A percentile compares a stretch with the other conserved stretches of the same genome.
These are phyloP conservation scores for Coniochaeta sp. DNA, from an alignment of 2,329 filamentous ascomycete species.

Conservation along the genomic window DNA sequence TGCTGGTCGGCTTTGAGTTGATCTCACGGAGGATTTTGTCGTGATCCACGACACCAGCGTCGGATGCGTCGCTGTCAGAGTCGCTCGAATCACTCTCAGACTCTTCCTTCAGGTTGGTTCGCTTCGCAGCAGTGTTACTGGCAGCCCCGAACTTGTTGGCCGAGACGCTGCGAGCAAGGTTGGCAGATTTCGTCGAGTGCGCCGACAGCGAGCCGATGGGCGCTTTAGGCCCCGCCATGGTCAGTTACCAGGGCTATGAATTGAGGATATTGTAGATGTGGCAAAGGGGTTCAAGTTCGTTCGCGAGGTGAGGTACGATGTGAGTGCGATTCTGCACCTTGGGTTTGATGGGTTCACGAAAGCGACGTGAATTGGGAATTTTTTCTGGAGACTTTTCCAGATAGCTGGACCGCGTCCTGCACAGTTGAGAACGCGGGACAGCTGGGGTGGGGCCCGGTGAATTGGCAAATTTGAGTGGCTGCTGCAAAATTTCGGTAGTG, in stretches of 20 bases:
- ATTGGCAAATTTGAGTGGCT: not conserved
- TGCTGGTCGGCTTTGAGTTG: not conserved
- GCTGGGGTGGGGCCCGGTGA: not conserved
- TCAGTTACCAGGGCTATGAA: not conserved
- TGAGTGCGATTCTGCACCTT: not conserved
- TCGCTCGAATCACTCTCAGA: constrained; percentile 9
- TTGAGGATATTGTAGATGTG: not conserved
- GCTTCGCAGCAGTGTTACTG: constrained; percentile 4
- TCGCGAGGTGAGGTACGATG: not conserved
- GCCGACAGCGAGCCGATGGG: constrained; percentile 19
- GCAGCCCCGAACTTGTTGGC: constrained; percentile 5
- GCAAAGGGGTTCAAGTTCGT: not conserved
- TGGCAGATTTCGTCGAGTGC: constrained; percentile 16
- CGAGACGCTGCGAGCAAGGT: constrained; percentile 9
- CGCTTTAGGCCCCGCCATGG: constrained; percentile 19
- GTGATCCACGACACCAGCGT: not conserved
- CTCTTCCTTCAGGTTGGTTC: constrained; percentile 6
- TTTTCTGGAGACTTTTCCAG: constrained; percentile 6
- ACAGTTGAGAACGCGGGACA: constrained; percentile 1
- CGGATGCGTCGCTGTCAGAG: constrained; percentile 8
- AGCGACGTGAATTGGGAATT: constrained; percentile 11
- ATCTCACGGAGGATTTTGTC: not conserved
- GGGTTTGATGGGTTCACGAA: not conserved
- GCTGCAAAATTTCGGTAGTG: not conserved
- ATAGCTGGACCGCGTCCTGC: not conserved